These are phyloP conservation scores for Acanthamoeba polyphaga DNA, from an alignment of 208 protist species.

Conservation along the genomic window DNA sequence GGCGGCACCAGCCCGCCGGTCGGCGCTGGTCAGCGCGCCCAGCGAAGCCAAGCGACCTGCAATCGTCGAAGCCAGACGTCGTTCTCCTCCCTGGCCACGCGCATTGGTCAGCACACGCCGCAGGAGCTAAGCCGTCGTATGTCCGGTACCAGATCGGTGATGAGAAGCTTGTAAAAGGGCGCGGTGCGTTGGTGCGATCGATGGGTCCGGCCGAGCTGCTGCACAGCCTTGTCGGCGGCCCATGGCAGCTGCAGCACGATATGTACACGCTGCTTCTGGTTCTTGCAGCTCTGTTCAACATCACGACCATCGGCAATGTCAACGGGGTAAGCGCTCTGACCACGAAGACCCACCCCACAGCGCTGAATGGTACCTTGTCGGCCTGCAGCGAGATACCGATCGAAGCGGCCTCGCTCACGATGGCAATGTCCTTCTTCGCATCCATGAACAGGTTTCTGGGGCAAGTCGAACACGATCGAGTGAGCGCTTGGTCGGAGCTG, in stretches of 20 bases:
- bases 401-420: constrained; percentile 58
- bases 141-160: constrained; percentile 73
- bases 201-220: constrained; percentile 76
- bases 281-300: constrained; percentile 54
- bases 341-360: background rate
- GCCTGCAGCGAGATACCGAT: constrained; percentile 78
- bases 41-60: constrained; percentile 9
- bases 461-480: too few relatives aligned
- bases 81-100: background rate
- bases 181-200: constrained; percentile 61
- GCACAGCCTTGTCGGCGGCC: constrained; percentile 80
- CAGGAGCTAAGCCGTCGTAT: background rate
- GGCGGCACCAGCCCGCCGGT: constrained; percentile 43
- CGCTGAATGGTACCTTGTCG: background rate
- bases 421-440: constrained; percentile 8
- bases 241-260: constrained; percentile 78
- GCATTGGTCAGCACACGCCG: background rate
- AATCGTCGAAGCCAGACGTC: constrained; percentile 30
- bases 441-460: constrained; percentile 54
- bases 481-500: too few relatives aligned
- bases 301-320: too few relatives aligned
- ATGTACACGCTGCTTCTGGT: constrained; percentile 74
- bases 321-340: too few relatives aligned
- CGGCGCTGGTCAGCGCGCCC: constrained; percentile 52
- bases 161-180: constrained; percentile 70